Conservation (phyloP, 148 eudicot species). For the Rheum nobile region DNA sequence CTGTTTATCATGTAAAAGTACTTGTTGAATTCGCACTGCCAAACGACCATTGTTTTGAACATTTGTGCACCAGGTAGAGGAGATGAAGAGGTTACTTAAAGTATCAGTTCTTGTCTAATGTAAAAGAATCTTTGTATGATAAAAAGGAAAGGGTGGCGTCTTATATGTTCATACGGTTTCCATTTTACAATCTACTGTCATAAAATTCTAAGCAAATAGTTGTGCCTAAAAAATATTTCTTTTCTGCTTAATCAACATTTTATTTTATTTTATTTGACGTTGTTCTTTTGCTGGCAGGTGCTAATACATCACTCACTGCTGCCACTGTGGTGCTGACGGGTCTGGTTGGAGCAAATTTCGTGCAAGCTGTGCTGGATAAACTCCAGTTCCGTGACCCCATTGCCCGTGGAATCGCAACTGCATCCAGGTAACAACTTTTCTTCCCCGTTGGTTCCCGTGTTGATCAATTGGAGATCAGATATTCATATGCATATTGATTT, state of each 20-base stretch:
- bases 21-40: no score
- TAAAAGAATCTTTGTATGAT: background rate
- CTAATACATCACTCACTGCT: slow-evolving; percentile 87
- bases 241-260: background rate
- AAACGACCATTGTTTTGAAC: background rate
- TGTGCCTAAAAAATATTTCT: background rate
- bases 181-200: background rate
- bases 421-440: slow-evolving; percentile 59
- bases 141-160: background rate
- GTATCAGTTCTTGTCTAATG: background rate
- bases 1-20: background rate
- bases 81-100: background rate
- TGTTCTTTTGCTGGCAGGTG: slow-evolving; percentile 31
- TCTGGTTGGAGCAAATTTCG: slow-evolving; percentile 93
- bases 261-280: background rate
- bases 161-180: background rate
- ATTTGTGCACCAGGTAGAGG: no score
- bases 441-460: background rate
- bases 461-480: no score
- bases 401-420: slow-evolving; percentile 96
- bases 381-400: slow-evolving; percentile 76
- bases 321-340: slow-evolving; percentile 95
- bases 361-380: slow-evolving; percentile 74
- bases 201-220: background rate
- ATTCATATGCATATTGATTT: background rate